Evolutionary conservation across 2,329 filamentous ascomycete species (phyloP).

Genomic region (Penicillium polonicum): DNA sequence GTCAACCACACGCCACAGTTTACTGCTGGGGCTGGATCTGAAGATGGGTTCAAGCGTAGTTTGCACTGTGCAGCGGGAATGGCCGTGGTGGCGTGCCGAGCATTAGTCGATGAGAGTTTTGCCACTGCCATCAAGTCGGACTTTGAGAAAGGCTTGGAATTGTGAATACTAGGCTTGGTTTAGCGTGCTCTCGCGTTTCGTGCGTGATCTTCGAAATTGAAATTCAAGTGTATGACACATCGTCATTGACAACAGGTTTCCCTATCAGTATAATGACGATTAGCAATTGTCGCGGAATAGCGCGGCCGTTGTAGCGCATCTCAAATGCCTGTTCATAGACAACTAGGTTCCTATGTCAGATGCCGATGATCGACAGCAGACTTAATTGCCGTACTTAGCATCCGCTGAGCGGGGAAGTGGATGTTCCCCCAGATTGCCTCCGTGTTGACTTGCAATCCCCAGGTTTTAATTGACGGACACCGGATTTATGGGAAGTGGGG

Average conservation of each 20-base stretch:
- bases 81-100: conserved; percentile 18
- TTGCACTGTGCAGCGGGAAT: conserved; percentile 19
- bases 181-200: background rate
- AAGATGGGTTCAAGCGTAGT: conserved; percentile 14
- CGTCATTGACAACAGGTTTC: background rate
- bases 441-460: background rate
- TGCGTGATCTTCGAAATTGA: background rate
- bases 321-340: background rate
- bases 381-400: conserved; percentile 6
- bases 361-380: background rate
- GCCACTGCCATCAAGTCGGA: conserved; percentile 11
- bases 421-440: background rate
- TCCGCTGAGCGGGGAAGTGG: background rate
- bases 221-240: background rate
- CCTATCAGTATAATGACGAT: background rate
- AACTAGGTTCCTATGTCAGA: too few relatives aligned
- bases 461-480: background rate
- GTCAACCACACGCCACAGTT: conserved; percentile 21
- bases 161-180: background rate
- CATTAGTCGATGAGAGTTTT: conserved; percentile 15
- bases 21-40: conserved; percentile 15
- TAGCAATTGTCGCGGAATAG: background rate
- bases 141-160: conserved; percentile 3
- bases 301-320: background rate
- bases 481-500: conserved; percentile 3